These are phyloP conservation scores for Linnemannia exigua DNA, from an alignment of 192 early-diverging fungal species.

Conservation along the genomic window DNA sequence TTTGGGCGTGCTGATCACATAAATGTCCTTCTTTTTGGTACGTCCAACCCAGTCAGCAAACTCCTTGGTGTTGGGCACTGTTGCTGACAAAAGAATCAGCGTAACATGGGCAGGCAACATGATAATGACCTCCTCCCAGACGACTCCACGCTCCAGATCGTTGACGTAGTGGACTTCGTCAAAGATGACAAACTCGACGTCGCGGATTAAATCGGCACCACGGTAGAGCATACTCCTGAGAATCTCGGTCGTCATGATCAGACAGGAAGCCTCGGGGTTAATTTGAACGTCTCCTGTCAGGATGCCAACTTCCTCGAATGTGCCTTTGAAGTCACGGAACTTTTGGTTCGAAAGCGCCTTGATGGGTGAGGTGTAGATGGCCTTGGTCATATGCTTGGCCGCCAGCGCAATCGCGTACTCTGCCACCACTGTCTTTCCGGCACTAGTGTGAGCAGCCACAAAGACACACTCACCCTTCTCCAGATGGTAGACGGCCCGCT, in stretches of 20 bases:
- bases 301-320: conserved; percentile 94
- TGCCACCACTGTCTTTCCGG: conserved; percentile 98
- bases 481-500: conserved; percentile 95
- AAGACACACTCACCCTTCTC: conserved; percentile 97
- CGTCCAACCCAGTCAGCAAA: conserved; percentile 99
- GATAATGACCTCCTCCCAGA: conserved; percentile 99
- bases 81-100: conserved; percentile 96
- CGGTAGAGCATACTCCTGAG: conserved; percentile 97
- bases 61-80: conserved; percentile 97
- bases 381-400: conserved; percentile 94
- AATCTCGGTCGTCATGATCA: conserved; percentile 99
- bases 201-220: conserved; percentile 95
- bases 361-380: conserved; percentile 99
- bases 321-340: conserved; percentile 92
- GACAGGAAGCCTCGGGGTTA: conserved; percentile 93
- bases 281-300: conserved; percentile 99
- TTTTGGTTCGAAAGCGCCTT: conserved; percentile 99
- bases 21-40: conserved; percentile 97
- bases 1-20: conserved; percentile 94
- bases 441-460: conserved; percentile 98
- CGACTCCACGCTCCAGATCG: conserved; percentile 94
- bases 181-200: conserved; percentile 99
- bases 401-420: conserved; percentile 98
- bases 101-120: conserved; percentile 97
- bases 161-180: conserved; percentile 99